phyloP scores from a whole-genome alignment of 257 asterid species.

The Scutellaria galericulata region DNA sequence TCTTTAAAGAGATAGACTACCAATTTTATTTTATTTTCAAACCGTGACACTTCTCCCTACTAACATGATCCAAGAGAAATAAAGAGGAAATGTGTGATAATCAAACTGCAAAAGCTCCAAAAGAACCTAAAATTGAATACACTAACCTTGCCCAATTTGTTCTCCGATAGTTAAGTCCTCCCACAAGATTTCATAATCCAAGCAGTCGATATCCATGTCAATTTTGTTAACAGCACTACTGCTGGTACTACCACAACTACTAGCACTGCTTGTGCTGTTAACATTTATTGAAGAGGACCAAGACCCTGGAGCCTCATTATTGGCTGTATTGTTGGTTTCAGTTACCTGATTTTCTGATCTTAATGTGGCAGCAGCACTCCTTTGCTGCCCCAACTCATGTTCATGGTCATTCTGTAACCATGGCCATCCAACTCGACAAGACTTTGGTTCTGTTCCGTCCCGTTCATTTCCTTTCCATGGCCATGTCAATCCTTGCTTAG shows the following conservation, averaged over 20 bases:
- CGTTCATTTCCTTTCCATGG: constrained; percentile 80
- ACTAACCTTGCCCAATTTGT: constrained; percentile 92
- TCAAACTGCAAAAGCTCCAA: constrained; percentile 28
- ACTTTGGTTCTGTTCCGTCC: constrained; percentile 65
- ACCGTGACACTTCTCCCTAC: background rate
- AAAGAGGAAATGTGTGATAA: constrained; percentile 7
- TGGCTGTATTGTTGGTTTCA: constrained; percentile 50
- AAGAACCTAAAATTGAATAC: constrained; percentile 20
- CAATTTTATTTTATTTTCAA: background rate
- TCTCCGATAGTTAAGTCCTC: constrained; percentile 95
- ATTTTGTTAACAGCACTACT: constrained; percentile 73
- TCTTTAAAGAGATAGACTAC: constrained; percentile 10
- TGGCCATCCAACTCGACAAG: constrained; percentile 70
- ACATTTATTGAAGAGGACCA: constrained; percentile 83
- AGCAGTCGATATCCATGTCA: constrained; percentile 73
- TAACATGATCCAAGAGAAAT: constrained; percentile 26
- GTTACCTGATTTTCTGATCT: constrained; percentile 57
- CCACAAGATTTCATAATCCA: constrained; percentile 95
- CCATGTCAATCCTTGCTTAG: constrained; percentile 72
- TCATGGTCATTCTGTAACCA: constrained; percentile 74
- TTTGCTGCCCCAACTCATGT: constrained; percentile 56
- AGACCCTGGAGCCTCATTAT: constrained; percentile 80
- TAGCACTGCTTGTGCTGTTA: constrained; percentile 89
- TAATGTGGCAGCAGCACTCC: constrained; percentile 37
- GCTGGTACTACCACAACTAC: constrained; percentile 86